Percentiles rank a stretch among this genome's conserved stretches.
Conservation (phyloP, 2,329 filamentous ascomycete species). For the Fusarium cicatricum region DNA sequence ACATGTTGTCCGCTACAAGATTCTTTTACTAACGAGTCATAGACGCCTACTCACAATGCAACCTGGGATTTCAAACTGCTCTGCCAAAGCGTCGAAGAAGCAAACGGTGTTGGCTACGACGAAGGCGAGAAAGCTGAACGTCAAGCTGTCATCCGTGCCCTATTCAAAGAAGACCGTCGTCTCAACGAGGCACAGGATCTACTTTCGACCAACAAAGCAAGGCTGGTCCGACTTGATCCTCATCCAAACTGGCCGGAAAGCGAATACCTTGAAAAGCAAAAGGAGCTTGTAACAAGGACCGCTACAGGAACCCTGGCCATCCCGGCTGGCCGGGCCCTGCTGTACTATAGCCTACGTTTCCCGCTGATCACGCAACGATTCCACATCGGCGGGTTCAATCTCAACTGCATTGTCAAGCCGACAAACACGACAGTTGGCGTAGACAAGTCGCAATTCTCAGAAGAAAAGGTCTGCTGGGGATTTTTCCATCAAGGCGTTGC, state of each 20-base stretch:
- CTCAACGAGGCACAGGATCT: conserved; percentile 86
- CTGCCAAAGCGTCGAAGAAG: conserved; percentile 71
- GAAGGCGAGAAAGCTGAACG: conserved; percentile 86
- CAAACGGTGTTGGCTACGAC: conserved; percentile 69
- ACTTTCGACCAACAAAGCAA: conserved; percentile 83
- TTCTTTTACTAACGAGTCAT: conserved; percentile 37
- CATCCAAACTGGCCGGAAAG: conserved; percentile 84
- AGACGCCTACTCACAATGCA: conserved; percentile 71
- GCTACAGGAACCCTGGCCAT: conserved; percentile 89
- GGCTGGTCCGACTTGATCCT: conserved; percentile 78
- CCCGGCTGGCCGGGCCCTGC: conserved; percentile 83
- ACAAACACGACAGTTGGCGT: conserved; percentile 93
- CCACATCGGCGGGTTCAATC: conserved; percentile 87
- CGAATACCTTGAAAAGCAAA: conserved; percentile 89
- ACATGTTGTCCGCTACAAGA: background rate
- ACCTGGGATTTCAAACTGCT: conserved; percentile 81
- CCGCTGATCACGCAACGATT: conserved; percentile 94
- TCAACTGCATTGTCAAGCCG: conserved; percentile 91
- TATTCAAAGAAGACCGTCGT: conserved; percentile 92
- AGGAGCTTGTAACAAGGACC: conserved; percentile 85
- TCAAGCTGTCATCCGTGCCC: conserved; percentile 80
- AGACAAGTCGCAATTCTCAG: conserved; percentile 85
- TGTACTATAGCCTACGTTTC: conserved; percentile 87
- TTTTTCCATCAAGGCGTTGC: conserved; percentile 98
- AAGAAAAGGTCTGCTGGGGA: conserved; percentile 98